A percentile compares a stretch with the other conserved stretches of the same genome.
phyloP scores from a whole-genome alignment of 2,329 filamentous ascomycete species.

The Metarhizium album region DNA sequence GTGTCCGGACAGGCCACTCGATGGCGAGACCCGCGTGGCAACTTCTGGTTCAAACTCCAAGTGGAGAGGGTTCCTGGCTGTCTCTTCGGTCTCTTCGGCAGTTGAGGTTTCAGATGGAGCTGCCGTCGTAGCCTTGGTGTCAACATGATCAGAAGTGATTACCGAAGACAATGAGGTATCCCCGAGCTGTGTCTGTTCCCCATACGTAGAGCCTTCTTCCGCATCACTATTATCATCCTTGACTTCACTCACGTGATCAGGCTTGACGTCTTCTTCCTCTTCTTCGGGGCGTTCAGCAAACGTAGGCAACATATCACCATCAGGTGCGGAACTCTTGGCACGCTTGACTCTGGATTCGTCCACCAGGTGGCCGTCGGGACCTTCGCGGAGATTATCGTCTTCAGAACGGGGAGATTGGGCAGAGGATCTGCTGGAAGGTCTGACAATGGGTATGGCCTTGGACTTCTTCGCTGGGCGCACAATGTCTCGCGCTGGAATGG shows the following conservation, averaged over 20 bases:
- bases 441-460: slow-evolving; percentile 75
- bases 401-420: slow-evolving; percentile 18
- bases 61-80: slow-evolving; percentile 36
- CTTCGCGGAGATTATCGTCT: slow-evolving; percentile 16
- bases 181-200: slow-evolving; percentile 29
- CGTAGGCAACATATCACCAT: slow-evolving; percentile 61
- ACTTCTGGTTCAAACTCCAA: slow-evolving; percentile 46
- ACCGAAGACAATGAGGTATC: slow-evolving; percentile 46
- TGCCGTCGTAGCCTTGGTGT: slow-evolving; percentile 40
- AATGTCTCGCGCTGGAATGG: slow-evolving; percentile 49
- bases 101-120: slow-evolving; percentile 43
- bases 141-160: slow-evolving; percentile 39
- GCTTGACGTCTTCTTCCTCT: slow-evolving; percentile 5
- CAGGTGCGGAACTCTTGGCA: slow-evolving; percentile 51
- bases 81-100: slow-evolving; percentile 33
- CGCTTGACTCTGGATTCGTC: slow-evolving; percentile 67
- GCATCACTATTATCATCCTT: slow-evolving; percentile 13
- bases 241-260: slow-evolving; percentile 9
- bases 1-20: slow-evolving; percentile 38
- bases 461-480: slow-evolving; percentile 58
- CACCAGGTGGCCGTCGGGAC: slow-evolving; percentile 45
- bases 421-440: slow-evolving; percentile 44
- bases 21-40: slow-evolving; percentile 40
- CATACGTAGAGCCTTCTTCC: slow-evolving; percentile 25
- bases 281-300: slow-evolving; percentile 51